phyloP scores from a whole-genome alignment of 768 basidiomycete species.

The Filobasidium wieringae region DNA sequence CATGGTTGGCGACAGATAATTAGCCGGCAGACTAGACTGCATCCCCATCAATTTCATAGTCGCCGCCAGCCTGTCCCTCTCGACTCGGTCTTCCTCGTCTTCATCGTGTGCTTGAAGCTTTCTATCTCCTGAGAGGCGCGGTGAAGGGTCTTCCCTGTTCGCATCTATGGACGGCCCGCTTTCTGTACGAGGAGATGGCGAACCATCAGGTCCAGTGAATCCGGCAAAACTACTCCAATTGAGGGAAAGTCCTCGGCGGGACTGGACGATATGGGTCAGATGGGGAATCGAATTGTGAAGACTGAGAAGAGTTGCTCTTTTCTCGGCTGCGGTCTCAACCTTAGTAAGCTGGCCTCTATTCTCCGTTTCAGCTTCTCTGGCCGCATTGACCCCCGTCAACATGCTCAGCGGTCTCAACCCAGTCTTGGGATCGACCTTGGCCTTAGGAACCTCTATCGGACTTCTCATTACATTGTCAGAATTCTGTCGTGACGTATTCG shows the following conservation, averaged over 20 bases:
- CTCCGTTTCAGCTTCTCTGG: slow-evolving; percentile 9
- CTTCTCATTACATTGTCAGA: background rate
- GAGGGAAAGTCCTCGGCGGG: slow-evolving; percentile 31
- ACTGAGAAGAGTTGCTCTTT: slow-evolving; percentile 25
- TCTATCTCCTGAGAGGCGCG: slow-evolving; percentile 45
- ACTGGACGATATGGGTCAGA: too few relatives aligned
- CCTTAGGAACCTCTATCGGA: background rate
- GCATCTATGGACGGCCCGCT: background rate
- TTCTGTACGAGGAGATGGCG: background rate
- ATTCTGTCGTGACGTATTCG: too few relatives aligned
- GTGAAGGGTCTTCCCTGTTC: background rate
- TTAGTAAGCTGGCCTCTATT: too few relatives aligned
- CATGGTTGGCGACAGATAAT: background rate
- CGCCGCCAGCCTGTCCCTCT: slow-evolving; percentile 74
- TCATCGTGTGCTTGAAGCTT: slow-evolving; percentile 63
- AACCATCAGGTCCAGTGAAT: slow-evolving; percentile 14
- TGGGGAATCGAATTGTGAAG: too few relatives aligned
- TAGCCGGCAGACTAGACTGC: slow-evolving; percentile 32
- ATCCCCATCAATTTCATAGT: slow-evolving; percentile 94
- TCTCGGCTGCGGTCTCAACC: slow-evolving; percentile 22
- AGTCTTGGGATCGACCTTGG: slow-evolving; percentile 1
- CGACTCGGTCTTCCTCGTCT: slow-evolving; percentile 81
- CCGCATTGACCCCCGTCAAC: slow-evolving; percentile 15
- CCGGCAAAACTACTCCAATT: slow-evolving; percentile 29
- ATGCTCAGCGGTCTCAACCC: slow-evolving; percentile 32